Base-by-base conservation (phyloP, 768 basidiomycete species). In the Russula sp. region DNA sequence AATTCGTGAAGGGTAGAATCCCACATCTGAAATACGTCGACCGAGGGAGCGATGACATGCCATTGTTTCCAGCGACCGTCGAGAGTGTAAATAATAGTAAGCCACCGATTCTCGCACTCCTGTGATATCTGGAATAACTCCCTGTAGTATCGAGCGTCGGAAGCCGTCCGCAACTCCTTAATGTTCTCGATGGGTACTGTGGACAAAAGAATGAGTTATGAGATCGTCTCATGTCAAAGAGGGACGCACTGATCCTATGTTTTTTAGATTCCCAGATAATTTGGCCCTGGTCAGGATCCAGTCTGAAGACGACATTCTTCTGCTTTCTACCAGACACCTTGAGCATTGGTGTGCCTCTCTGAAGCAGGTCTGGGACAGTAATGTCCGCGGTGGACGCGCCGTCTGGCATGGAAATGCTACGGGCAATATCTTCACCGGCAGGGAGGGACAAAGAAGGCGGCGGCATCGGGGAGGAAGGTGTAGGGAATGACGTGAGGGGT, bases 181-280 rank as follows among this genome's bases (percentile, higher is more conserved):
- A 97, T 90, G 66, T 82, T 80, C 70, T 91, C 91, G 68, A 97
- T 86, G 1, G 87, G 83, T 48, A 96, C 94, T 95, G 64, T 11
- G 45, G 42, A 56, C 34, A 51, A 55, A 41, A 52, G 59, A 49
- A 60, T 59, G 11, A 49, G 35, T 47, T 7, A 13, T 46, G n/a
- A 2, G 10, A 49, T 20, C 9, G 49, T 49, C n/a, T 5, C 32
- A 13, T 57, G 18, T 34, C 43, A 54, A 51, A 47, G 46, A 59
- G 32, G 43, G 18, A 81, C 83, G 52, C 66, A 86, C 84, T 82
- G 59, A 86, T 82, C 35, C 85, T 80, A 48, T 80, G 74, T 68
- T 83, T 84, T 72, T 86, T 86, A 13, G 88, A 88, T 67, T 85
- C 81, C 83, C 87, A 93, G 16, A 86, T 75, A 58, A 93, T 86